Evolutionary conservation across 306 rosid genomes (phyloP).

Genomic region (Medicago truncatula): DNA sequence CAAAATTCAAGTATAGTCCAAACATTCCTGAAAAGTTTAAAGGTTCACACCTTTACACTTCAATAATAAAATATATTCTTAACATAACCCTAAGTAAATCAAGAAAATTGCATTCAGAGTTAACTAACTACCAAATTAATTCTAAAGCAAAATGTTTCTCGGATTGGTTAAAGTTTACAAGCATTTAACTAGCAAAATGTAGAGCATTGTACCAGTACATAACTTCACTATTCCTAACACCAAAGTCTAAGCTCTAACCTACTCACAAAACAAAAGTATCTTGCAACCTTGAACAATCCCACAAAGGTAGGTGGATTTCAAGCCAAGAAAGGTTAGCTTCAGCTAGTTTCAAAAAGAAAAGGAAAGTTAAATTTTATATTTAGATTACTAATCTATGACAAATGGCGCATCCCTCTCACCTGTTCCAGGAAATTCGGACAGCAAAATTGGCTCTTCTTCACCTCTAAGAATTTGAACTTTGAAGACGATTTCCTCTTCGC

Average conservation of each 20-base stretch:
- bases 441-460: constrained; percentile 42
- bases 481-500: constrained; percentile 39
- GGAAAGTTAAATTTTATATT: background rate
- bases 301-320: background rate
- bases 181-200: background rate
- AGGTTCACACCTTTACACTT: background rate
- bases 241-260: background rate
- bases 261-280: background rate
- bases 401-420: constrained; percentile 44
- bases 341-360: constrained; percentile 8
- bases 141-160: background rate
- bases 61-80: background rate
- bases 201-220: constrained; percentile 12
- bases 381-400: constrained; percentile 10
- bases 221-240: constrained; percentile 10
- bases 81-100: background rate
- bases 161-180: background rate
- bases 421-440: constrained; percentile 35
- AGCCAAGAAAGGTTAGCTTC: background rate
- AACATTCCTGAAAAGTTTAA: background rate
- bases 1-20: background rate
- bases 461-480: constrained; percentile 77
- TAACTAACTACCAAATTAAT: background rate
- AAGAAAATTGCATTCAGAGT: constrained; percentile 8
- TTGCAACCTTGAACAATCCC: constrained; percentile 12